phyloP scores from a whole-genome alignment of 2,329 filamentous ascomycete species.

The Aspergillus fumigatus region DNA sequence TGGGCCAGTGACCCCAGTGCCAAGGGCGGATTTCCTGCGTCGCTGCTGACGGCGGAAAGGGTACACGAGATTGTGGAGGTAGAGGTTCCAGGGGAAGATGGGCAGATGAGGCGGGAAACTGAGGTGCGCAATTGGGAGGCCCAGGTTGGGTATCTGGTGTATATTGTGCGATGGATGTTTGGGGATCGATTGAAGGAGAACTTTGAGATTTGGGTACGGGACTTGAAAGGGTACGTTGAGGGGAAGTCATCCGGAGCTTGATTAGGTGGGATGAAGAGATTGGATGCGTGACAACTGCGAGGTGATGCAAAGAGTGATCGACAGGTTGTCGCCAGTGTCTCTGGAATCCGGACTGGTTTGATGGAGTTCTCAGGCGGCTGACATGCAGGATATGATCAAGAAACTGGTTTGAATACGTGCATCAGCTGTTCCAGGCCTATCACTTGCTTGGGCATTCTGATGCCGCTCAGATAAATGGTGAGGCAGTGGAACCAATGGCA shows the following conservation, averaged over 20 bases:
- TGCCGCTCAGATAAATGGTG: background rate
- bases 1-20: constrained; percentile 25
- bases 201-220: constrained; percentile 39
- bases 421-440: background rate
- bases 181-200: constrained; percentile 30
- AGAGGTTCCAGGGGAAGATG: constrained; percentile 15
- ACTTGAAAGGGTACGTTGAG: constrained; percentile 41
- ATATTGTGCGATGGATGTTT: constrained; percentile 42
- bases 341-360: background rate
- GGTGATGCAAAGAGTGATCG: background rate
- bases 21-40: constrained; percentile 27
- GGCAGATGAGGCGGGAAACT: constrained; percentile 16
- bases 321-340: background rate
- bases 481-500: background rate
- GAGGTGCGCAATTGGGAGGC: constrained; percentile 44
- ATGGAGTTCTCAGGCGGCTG: background rate
- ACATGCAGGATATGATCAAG: background rate
- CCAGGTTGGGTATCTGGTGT: constrained; percentile 40
- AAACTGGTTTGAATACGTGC: background rate
- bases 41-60: constrained; percentile 41
- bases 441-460: background rate
- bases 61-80: constrained; percentile 45
- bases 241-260: background rate
- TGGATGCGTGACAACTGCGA: background rate
- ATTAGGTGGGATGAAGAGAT: background rate